phyloP scores from a whole-genome alignment of 345 rosid species.

The Eucalyptus grandis region DNA sequence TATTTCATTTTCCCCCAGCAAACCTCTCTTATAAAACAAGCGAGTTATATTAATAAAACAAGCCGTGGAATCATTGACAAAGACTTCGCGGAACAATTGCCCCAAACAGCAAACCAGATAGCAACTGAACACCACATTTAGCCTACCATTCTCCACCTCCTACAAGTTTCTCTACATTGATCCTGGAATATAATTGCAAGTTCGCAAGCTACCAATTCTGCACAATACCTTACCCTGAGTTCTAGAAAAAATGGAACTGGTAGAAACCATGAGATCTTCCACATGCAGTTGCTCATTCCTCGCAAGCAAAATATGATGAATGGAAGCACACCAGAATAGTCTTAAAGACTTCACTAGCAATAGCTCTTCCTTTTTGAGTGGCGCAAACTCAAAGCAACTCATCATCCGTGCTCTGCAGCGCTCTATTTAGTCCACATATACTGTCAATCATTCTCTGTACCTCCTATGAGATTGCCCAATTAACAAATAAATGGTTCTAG shows the following conservation, averaged over 20 bases:
- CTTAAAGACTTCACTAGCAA: background rate
- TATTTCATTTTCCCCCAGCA: background rate
- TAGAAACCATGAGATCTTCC: background rate
- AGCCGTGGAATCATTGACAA: background rate
- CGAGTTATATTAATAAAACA: background rate
- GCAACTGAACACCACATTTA: background rate
- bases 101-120: background rate
- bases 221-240: background rate
- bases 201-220: background rate
- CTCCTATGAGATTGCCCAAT: background rate
- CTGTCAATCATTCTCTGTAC: background rate
- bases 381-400: background rate
- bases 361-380: background rate
- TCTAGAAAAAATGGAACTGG: background rate
- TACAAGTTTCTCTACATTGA: background rate
- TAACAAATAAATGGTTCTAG: background rate
- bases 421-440: background rate
- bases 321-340: background rate
- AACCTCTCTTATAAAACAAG: background rate
- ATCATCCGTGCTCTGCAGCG: background rate
- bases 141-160: background rate
- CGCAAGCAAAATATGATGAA: background rate
- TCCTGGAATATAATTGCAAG: background rate
- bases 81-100: background rate
- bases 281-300: background rate